Conservation (phyloP, 441 rosid genomes). For the Erodium trifolium region DNA sequence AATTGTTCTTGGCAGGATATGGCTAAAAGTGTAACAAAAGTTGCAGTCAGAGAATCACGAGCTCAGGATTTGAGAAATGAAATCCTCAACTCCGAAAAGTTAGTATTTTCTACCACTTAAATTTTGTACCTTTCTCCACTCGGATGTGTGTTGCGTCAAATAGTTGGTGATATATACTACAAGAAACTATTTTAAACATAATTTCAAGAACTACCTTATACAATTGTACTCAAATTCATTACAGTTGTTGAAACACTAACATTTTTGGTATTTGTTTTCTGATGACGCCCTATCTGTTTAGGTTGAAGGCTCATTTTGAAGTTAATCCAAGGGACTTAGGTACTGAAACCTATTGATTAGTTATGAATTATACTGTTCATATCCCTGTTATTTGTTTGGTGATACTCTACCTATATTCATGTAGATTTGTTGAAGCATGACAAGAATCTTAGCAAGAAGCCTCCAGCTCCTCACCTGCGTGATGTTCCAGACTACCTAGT, state of each 20-base stretch:
- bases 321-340: slow-evolving; percentile 80
- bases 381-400: not conserved
- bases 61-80: slow-evolving; percentile 92
- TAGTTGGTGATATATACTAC: not conserved
- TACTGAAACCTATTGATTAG: slow-evolving; percentile 16
- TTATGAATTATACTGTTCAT: not conserved
- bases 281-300: slow-evolving; percentile 17
- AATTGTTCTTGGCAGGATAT: slow-evolving; percentile 48
- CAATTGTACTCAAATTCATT: not conserved
- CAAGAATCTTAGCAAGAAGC: slow-evolving; percentile 63
- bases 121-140: not conserved
- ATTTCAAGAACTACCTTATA: too few relatives aligned
- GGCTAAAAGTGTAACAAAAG: slow-evolving; percentile 83
- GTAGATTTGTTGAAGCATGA: slow-evolving; percentile 81
- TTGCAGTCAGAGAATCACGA: slow-evolving; percentile 76
- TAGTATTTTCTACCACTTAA: slow-evolving; percentile 25
- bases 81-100: slow-evolving; percentile 88
- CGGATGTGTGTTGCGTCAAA: not conserved
- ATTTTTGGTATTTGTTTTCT: not conserved
- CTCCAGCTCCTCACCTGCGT: slow-evolving; percentile 56
- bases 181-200: not conserved
- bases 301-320: slow-evolving; percentile 88
- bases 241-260: not conserved
- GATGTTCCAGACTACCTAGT: slow-evolving; percentile 71
- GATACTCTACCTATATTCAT: slow-evolving; percentile 8